phyloP scores from a whole-genome alignment of 2,329 filamentous ascomycete species.

The Aspergillus uvarum region DNA sequence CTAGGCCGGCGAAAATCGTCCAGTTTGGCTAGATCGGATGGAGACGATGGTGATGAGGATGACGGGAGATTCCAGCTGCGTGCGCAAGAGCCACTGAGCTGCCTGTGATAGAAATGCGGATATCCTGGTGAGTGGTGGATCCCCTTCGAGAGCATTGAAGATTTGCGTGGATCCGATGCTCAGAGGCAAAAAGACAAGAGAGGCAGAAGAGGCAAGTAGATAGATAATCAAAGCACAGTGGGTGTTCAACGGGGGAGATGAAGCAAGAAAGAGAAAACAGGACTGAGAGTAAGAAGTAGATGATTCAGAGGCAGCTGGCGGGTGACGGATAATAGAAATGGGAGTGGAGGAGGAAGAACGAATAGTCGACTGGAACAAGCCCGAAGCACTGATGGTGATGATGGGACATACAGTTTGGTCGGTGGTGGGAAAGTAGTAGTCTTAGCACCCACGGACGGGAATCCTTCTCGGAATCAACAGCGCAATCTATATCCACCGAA shows the following conservation, averaged over 20 bases:
- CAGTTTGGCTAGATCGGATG: not conserved
- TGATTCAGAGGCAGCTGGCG: not conserved
- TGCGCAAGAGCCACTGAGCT: constrained; percentile 1
- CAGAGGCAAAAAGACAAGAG: not conserved
- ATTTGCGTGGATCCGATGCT: not conserved
- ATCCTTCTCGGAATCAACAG: constrained; percentile 5
- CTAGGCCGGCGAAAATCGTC: not conserved
- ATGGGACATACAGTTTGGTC: constrained; percentile 5
- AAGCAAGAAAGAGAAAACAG: not conserved
- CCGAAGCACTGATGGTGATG: not conserved
- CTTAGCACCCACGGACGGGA: constrained; percentile 1
- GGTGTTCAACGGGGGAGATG: not conserved
- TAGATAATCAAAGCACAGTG: not conserved
- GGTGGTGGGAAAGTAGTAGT: not conserved
- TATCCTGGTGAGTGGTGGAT: constrained; percentile 9
- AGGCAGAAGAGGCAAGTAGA: not conserved
- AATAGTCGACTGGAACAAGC: not conserved
- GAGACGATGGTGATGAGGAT: not conserved
- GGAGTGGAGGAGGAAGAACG: not conserved
- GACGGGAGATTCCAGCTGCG: not conserved
- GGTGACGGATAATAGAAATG: not conserved
- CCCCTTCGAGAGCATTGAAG: constrained; percentile 4
- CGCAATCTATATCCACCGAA: constrained; percentile 6
- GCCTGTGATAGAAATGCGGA: not conserved
- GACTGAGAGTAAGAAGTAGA: not conserved